Base-by-base conservation (phyloP, 2,329 filamentous ascomycete species). In the Trichoderma afroharzianum region DNA sequence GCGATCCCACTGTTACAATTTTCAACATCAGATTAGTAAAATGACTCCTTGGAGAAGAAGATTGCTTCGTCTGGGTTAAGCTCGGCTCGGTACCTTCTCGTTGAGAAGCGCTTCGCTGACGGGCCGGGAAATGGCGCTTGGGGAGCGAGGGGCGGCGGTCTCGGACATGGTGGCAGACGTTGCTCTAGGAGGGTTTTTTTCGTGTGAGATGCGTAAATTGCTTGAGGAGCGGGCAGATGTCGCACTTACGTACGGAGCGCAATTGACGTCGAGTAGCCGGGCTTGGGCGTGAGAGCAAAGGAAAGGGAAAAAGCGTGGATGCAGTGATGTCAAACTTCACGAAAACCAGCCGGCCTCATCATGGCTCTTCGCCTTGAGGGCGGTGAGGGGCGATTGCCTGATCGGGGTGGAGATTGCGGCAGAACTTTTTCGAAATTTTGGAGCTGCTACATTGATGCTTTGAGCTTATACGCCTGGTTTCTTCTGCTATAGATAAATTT, bases 61-160 rank as follows among this genome's bases (percentile, higher is more conserved):
- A 21, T 62, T 36, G 57, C 47, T 53, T 43, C 30, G 53, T 58
- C 53, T 61, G 57, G 57, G 30, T n/a, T 71, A 67, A 32, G 66
- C 33, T 62, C 55, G 59, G 59, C 26, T 67, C 61, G 79, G 75
- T 90, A 98, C 96, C 94, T 99, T 99, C 86, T 99, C 96, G 85
- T 98, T 98, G 81, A 99, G 90, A 79, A 99, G 90, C 80, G 95
- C 93, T 88, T 99, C 96, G 88, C 95, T 98, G 85, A 98, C 92
- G 75, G 96, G 95, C 83, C 93, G 90, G 82, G 92, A 88, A 81
- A 92, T 88, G 75, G 89, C 87, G 82, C 88, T 87, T 78, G 90
- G 87, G 75, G 87, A 83, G 79, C 88, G 83, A 80, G 78, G 77
- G 74, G 77, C 74, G 72, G 79, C 76, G 86, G 85, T 85, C 78